Conservation (phyloP, 1,284 basidiomycete species). For the Trichosporon asahii region DNA sequence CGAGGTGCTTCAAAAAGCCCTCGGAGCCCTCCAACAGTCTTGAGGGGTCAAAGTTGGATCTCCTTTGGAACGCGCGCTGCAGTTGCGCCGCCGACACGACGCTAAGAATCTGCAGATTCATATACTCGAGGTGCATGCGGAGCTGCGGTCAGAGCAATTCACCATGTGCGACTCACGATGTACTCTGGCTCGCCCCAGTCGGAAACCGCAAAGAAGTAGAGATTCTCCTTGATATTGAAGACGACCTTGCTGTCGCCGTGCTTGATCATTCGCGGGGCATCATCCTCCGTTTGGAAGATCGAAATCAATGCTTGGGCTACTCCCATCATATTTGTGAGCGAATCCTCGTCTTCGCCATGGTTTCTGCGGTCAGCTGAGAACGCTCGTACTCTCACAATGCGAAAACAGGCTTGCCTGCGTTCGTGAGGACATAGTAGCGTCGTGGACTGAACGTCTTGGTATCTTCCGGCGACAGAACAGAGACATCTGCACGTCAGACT, state of each 20-base stretch:
- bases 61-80: slow-evolving; percentile 74
- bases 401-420: slow-evolving; percentile 92
- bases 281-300: slow-evolving; percentile 73
- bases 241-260: slow-evolving; percentile 70
- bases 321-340: slow-evolving; percentile 76
- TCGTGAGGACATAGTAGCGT: slow-evolving; percentile 86
- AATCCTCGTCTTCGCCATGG: slow-evolving; percentile 54
- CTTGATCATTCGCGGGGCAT: slow-evolving; percentile 62
- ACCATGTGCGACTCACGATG: slow-evolving; percentile 63
- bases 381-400: slow-evolving; percentile 59
- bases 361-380: slow-evolving; percentile 19
- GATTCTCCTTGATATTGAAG: slow-evolving; percentile 76
- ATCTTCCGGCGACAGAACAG: not conserved
- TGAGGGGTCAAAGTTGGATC: slow-evolving; percentile 87
- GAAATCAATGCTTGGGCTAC: slow-evolving; percentile 94
- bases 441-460: slow-evolving; percentile 46
- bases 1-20: slow-evolving; percentile 67
- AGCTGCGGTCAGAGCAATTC: slow-evolving; percentile 60
- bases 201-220: slow-evolving; percentile 87
- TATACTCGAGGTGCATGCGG: slow-evolving; percentile 86
- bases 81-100: slow-evolving; percentile 83
- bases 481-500: not conserved
- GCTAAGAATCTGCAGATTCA: slow-evolving; percentile 87
- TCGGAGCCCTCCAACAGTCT: slow-evolving; percentile 81
- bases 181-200: slow-evolving; percentile 91